phyloP scores from a whole-genome alignment of 257 asterid species.

The Penstemon davidsonii region DNA sequence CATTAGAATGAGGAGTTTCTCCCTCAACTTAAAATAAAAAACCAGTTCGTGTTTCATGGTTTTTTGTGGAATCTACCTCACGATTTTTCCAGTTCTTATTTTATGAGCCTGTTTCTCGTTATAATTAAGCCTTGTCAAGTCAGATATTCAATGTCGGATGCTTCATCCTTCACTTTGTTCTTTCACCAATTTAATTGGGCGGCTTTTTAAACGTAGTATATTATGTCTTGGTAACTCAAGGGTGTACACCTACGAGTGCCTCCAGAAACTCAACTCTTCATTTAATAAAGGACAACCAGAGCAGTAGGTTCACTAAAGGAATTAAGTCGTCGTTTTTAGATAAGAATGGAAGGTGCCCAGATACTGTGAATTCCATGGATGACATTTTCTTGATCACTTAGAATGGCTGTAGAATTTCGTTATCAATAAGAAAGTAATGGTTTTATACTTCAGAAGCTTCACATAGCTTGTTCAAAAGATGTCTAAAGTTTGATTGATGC shows the following conservation, averaged over 20 bases:
- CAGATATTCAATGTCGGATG: neutral
- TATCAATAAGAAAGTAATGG: neutral
- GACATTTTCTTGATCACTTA: neutral
- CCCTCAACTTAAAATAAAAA: no score
- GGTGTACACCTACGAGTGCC: neutral
- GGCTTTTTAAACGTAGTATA: neutral
- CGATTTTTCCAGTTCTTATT: neutral
- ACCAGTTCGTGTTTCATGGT: neutral
- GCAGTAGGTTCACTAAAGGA: neutral
- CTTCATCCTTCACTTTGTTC: neutral
- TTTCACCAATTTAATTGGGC: neutral
- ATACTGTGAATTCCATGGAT: slow-evolving; percentile 4
- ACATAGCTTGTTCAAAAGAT: neutral
- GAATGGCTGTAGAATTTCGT: slow-evolving; percentile 2
- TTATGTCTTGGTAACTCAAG: neutral
- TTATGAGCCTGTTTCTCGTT: neutral
- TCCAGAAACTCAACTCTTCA: neutral
- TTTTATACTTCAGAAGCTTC: slow-evolving; percentile 10
- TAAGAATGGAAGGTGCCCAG: slow-evolving; percentile 14
- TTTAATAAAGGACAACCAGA: neutral
- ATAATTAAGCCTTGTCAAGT: neutral
- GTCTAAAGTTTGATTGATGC: slow-evolving; percentile 4
- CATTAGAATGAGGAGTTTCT: neutral
- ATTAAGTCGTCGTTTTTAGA: slow-evolving; percentile 7
- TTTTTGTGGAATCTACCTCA: no score